Evolutionary conservation across 78 protist genomes (phyloP), one percentile per base, ranked within the genome.

Genomic region (Anaeramoeba flamelloides): DNA sequence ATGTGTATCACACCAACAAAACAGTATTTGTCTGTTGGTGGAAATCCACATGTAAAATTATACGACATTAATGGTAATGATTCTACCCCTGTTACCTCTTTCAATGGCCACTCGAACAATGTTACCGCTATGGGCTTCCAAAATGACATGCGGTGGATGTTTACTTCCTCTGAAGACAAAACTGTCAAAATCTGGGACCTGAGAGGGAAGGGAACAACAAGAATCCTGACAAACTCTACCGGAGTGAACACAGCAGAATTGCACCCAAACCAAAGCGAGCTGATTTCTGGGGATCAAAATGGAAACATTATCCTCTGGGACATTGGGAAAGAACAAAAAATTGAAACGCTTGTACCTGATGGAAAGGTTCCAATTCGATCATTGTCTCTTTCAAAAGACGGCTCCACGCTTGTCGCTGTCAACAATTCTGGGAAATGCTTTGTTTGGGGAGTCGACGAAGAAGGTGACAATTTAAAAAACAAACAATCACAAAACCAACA

Each of bases 131-230:
- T 93, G 12, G 97, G 95, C 38, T 95, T 89, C 74, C 91, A 89
- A 74, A 32, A 36, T 2, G 95, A 91, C 30, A 86, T 91, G 37
- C 81, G 87, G 34, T 94, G 96, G 95, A 81, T 95, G 88, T 92
- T 80, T 81, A 85, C 96, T 0, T 90, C 90, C 32, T 84, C 91
- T 64, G 98, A 95, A 76, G 98, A 95, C 77, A 86, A 88, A 36
- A 89, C 95, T 3, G 77, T 93, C 37, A 86, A 90, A 84, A 84
- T 95, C 31, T 95, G 98, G 98, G 98, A 95, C 79, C 26, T 93
- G 39, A n/a, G n/a, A n/a, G n/a, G n/a, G n/a, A n/a, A n/a, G n/a
- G n/a, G n/a, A n/a, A n/a, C n/a, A n/a, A n/a, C n/a, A n/a, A n/a
- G n/a, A n/a, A n/a, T n/a, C n/a, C n/a, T n/a, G n/a, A n/a, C n/a